These are phyloP conservation scores for Aspergillus baeticus DNA, from an alignment of 495 filamentous ascomycete species.

Conservation along the genomic window DNA sequence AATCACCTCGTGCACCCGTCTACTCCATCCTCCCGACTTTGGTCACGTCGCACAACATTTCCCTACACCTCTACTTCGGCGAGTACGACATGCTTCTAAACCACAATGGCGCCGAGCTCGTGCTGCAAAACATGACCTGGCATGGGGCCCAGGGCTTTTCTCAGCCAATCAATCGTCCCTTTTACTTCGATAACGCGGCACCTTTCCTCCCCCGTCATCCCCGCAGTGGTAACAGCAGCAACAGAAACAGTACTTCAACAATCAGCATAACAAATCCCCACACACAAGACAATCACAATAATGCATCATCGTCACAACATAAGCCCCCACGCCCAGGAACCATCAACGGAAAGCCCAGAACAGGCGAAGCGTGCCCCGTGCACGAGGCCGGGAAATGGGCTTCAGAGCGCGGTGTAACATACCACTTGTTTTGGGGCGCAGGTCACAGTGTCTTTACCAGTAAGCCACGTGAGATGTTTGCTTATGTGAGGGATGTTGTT, in stretches of 20 bases:
- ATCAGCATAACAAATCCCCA: background rate
- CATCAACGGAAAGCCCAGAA: background rate
- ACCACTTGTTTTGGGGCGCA: slow-evolving; percentile 34
- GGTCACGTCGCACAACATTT: slow-evolving; percentile 33
- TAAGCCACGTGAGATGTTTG: slow-evolving; percentile 39
- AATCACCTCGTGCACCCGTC: slow-evolving; percentile 24
- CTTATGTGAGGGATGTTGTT: slow-evolving; percentile 39
- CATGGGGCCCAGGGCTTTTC: slow-evolving; percentile 31
- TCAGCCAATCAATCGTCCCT: slow-evolving; percentile 14
- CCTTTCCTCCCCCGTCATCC: slow-evolving; percentile 9
- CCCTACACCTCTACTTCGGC: slow-evolving; percentile 39
- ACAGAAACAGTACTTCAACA: background rate
- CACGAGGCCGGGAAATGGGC: slow-evolving; percentile 27
- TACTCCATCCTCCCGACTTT: slow-evolving; percentile 35
- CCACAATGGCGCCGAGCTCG: slow-evolving; percentile 36
- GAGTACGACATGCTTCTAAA: slow-evolving; percentile 43
- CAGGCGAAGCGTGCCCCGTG: background rate
- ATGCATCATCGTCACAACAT: no score
- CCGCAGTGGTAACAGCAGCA: background rate
- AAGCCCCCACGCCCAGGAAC: no score
- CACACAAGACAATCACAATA: no score
- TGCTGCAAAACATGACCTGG: slow-evolving; percentile 45
- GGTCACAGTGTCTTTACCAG: slow-evolving; percentile 37
- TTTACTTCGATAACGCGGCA: slow-evolving; percentile 27
- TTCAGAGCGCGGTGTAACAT: slow-evolving; percentile 33